Percentiles rank a stretch among this genome's conserved stretches.
phyloP scores from a whole-genome alignment of 2,329 filamentous ascomycete genomes.

The Arthrocladium fulminans region DNA sequence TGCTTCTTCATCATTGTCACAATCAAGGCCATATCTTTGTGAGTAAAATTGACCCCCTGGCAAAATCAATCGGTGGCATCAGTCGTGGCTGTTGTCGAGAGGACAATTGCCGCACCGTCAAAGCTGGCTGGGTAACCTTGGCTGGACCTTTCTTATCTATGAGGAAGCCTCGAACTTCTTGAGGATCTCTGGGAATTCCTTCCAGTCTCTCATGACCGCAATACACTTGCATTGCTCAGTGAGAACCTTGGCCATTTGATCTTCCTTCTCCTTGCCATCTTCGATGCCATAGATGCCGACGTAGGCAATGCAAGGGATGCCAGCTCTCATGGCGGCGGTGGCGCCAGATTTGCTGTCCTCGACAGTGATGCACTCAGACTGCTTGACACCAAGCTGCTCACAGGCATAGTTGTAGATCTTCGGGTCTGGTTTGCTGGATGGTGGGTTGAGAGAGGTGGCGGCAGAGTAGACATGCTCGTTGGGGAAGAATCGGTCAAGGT shows the following conservation, averaged over 20 bases:
- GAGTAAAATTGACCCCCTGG: background rate
- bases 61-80: no score
- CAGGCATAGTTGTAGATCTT: constrained; percentile 78
- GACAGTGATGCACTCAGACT: constrained; percentile 66
- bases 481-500: constrained; percentile 71
- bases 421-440: constrained; percentile 88
- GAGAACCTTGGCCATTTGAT: constrained; percentile 63
- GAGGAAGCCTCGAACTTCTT: constrained; percentile 31
- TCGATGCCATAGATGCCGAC: constrained; percentile 65
- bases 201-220: constrained; percentile 47
- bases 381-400: constrained; percentile 62
- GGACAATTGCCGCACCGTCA: background rate
- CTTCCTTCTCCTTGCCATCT: constrained; percentile 59
- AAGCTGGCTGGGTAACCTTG: background rate
- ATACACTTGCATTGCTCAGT: constrained; percentile 40
- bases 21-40: background rate
- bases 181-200: constrained; percentile 38
- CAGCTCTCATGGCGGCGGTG: constrained; percentile 66
- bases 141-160: background rate
- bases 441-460: constrained; percentile 66
- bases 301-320: constrained; percentile 75
- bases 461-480: constrained; percentile 70
- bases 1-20: background rate
- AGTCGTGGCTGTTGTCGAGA: background rate
- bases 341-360: constrained; percentile 88